These are phyloP conservation scores for Stachybotrys chlorohalonatus DNA, from an alignment of 2,329 filamentous ascomycete species.

Conservation along the genomic window DNA sequence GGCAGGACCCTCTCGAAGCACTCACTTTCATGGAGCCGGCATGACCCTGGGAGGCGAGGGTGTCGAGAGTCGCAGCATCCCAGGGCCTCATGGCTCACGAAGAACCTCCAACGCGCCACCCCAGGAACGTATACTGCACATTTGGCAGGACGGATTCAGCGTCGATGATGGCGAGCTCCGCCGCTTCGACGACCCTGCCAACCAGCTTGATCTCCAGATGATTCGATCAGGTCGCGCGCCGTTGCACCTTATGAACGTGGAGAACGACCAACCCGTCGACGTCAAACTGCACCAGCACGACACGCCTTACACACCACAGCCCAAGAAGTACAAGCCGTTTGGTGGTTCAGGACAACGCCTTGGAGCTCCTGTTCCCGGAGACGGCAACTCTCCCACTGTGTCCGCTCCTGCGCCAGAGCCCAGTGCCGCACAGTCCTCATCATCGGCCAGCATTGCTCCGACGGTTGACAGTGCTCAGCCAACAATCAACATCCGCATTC, in stretches of 20 bases:
- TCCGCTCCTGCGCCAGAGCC: slow-evolving; percentile 13
- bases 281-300: slow-evolving; percentile 73
- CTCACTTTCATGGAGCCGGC: slow-evolving; percentile 60
- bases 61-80: slow-evolving; percentile 57
- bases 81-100: slow-evolving; percentile 41
- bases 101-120: slow-evolving; percentile 28
- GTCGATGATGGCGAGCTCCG: slow-evolving; percentile 72
- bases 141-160: slow-evolving; percentile 80
- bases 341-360: slow-evolving; percentile 62
- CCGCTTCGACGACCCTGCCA: slow-evolving; percentile 70
- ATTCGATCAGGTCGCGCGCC: slow-evolving; percentile 71
- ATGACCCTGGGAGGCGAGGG: slow-evolving; percentile 74
- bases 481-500: slow-evolving; percentile 62
- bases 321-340: slow-evolving; percentile 71
- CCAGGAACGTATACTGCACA: slow-evolving; percentile 62
- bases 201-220: slow-evolving; percentile 62
- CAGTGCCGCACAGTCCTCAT: slow-evolving; percentile 19
- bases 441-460: slow-evolving; percentile 19
- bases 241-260: slow-evolving; percentile 68
- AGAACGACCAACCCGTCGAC: slow-evolving; percentile 66
- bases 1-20: slow-evolving; percentile 38
- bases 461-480: slow-evolving; percentile 57
- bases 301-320: slow-evolving; percentile 58
- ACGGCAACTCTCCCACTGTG: slow-evolving; percentile 12
- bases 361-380: slow-evolving; percentile 67